Percentiles rank a stretch among this genome's conserved stretches.
phyloP scores from a whole-genome alignment of 2,329 filamentous ascomycete genomes.

The Gyromitra esculenta region DNA sequence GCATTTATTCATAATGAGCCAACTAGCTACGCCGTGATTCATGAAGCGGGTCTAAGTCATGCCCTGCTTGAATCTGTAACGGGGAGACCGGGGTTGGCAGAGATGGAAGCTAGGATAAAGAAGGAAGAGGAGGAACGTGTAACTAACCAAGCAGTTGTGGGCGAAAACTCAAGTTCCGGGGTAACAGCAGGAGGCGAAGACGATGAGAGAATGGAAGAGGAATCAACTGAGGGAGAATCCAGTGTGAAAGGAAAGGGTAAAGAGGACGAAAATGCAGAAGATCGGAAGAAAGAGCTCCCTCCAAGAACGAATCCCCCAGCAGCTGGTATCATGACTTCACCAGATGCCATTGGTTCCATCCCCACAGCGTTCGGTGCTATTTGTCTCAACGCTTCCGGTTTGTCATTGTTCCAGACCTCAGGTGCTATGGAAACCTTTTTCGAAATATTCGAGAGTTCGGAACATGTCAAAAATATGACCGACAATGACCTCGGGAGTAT shows the following conservation, averaged over 20 bases:
- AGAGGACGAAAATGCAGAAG: conserved; percentile 36
- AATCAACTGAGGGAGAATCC: conserved; percentile 38
- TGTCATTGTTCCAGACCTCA: conserved; percentile 86
- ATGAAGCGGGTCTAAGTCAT: conserved; percentile 89
- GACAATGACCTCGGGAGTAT: conserved; percentile 77
- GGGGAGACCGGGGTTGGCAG: conserved; percentile 60
- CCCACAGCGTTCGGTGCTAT: conserved; percentile 92
- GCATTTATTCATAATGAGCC: conserved; percentile 99
- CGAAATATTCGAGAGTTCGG: conserved; percentile 93
- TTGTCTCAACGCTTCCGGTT: conserved; percentile 85
- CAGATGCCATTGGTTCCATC: conserved; percentile 86
- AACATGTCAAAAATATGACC: conserved; percentile 83
- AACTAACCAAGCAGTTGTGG: conserved; percentile 53
- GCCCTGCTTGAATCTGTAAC: conserved; percentile 86
- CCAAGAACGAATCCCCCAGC: conserved; percentile 62
- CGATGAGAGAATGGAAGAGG: conserved; percentile 49
- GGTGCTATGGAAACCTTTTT: conserved; percentile 86
- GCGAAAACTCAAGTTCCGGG: conserved; percentile 58
- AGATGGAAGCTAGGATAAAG: conserved; percentile 59
- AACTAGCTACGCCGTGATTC: conserved; percentile 94
- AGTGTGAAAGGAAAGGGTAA: conserved; percentile 47
- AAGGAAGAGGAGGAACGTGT: conserved; percentile 54
- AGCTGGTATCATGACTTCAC: conserved; percentile 81
- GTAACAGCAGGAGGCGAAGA: conserved; percentile 54
- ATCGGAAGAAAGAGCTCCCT: conserved; percentile 41